phyloP scores from a whole-genome alignment of 2,329 filamentous ascomycete genomes.

The Claviceps citrina region DNA sequence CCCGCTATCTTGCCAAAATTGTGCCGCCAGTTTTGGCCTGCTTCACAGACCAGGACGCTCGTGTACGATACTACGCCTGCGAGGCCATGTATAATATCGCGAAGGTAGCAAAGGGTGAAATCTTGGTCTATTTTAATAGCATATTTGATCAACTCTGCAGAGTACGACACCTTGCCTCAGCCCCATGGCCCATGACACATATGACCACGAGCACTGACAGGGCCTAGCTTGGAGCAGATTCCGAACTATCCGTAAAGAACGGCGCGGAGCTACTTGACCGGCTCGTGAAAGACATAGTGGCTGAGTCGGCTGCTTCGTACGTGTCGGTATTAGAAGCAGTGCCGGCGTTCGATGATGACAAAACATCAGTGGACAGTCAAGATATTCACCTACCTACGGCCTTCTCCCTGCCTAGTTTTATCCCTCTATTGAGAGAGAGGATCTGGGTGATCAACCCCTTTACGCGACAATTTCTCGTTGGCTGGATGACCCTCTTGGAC shows the following conservation, averaged over 20 bases:
- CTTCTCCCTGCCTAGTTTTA: slow-evolving; percentile 81
- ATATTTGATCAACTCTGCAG: slow-evolving; percentile 97
- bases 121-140: slow-evolving; percentile 92
- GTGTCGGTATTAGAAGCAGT: slow-evolving; percentile 68
- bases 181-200: neutral
- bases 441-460: slow-evolving; percentile 92
- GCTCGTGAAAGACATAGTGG: slow-evolving; percentile 88
- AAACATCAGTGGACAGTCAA: slow-evolving; percentile 28
- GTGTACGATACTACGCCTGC: slow-evolving; percentile 94
- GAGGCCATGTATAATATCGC: slow-evolving; percentile 99
- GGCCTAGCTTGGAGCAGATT: slow-evolving; percentile 74
- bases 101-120: slow-evolving; percentile 96
- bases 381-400: slow-evolving; percentile 54
- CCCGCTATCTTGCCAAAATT: slow-evolving; percentile 81
- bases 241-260: slow-evolving; percentile 94
- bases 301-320: slow-evolving; percentile 88
- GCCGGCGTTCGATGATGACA: slow-evolving; percentile 29
- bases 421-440: slow-evolving; percentile 82
- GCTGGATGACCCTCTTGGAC: slow-evolving; percentile 88
- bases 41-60: slow-evolving; percentile 94
- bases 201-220: slow-evolving; percentile 1
- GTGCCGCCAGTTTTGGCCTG: slow-evolving; percentile 93
- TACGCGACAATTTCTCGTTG: slow-evolving; percentile 85
- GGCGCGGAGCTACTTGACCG: slow-evolving; percentile 90
- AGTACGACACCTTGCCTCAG: slow-evolving; percentile 31